Percentiles rank a stretch among this genome's conserved stretches.
Evolutionary conservation across 176 grass and related monocot species (phyloP).

Genomic region (Oryza australiensis): DNA sequence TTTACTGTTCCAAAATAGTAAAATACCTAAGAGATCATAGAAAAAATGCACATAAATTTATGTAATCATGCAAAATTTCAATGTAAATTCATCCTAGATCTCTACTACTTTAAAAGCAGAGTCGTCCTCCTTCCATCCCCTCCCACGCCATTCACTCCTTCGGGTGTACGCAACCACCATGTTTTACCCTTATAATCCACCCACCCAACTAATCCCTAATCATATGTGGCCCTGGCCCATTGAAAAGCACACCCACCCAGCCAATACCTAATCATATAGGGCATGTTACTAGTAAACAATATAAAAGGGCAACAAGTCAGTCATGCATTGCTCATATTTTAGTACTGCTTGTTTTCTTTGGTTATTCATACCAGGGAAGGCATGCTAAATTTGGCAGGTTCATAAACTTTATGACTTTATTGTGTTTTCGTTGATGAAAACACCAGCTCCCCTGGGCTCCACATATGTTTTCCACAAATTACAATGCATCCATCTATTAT

Average conservation of each 20-base stretch:
- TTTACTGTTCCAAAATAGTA: not conserved
- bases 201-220: too few species aligned
- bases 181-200: too few species aligned
- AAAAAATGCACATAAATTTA: not conserved
- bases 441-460: not conserved
- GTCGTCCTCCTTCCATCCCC: too few species aligned
- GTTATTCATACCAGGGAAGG: not conserved
- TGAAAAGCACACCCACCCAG: too few species aligned
- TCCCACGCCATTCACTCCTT: too few species aligned
- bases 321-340: not conserved
- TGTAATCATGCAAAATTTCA: not conserved
- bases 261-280: too few species aligned
- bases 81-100: not conserved
- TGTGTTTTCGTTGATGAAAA: not conserved
- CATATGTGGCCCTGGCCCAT: too few species aligned
- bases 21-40: not conserved
- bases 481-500: not conserved
- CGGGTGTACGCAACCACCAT: too few species aligned
- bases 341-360: not conserved
- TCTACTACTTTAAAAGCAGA: too few species aligned
- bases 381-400: not conserved
- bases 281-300: too few species aligned
- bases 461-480: not conserved
- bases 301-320: not conserved
- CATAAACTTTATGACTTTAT: not conserved